Evolutionary conservation across 139 green algal genomes (phyloP), one percentile per base, ranked within the genome.

Genomic region (Spirogloea muscicola): DNA sequence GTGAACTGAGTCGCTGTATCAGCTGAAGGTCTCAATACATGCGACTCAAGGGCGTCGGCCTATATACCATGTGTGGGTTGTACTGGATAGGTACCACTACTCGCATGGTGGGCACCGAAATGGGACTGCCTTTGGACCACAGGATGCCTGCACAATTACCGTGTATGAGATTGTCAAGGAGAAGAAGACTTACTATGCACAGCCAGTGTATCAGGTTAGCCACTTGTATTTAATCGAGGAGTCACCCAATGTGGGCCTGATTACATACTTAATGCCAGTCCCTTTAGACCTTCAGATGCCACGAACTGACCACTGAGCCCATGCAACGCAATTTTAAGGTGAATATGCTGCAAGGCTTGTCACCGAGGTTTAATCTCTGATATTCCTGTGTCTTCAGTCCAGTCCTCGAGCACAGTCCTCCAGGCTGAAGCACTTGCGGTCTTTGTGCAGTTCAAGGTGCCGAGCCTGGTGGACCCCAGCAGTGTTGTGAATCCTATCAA

Each of bases 121-220:
- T 13, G 63, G 63, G 6, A 72, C 38, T 4, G 29, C 41, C 59
- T 68, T 68, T 36, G 48, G n/a, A 6, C 44, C 44, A 16, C 18
- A 40, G 3, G 34, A 72, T 13, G 63, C 36, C 27, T 72, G 39
- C 63, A 72, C 63, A 38, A 62, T 72, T 40, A 72, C 63, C 4
- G 49, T 72, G 27, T 72, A 72, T 40, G 29, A 72, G 29, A 72
- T 72, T 9, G 31, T 37, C 25, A 36, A 72, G 4, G 63, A 72
- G 27, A 27, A 37, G 25, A 25, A 61, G 27, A 21, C 18, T 7
- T 72, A 68, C 59, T 68, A 68, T 43, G 59, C 33, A 3, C 5
- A 55, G 33, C 59, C 59, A 3, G 27, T 68, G 5, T 68, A 68
- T 6, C 59, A 68, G 59, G 59, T 68, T 31, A 5, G 18, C n/a